Evolutionary conservation across 1,284 basidiomycete species (phyloP).

Genomic region (Amylostereum chailletii): DNA sequence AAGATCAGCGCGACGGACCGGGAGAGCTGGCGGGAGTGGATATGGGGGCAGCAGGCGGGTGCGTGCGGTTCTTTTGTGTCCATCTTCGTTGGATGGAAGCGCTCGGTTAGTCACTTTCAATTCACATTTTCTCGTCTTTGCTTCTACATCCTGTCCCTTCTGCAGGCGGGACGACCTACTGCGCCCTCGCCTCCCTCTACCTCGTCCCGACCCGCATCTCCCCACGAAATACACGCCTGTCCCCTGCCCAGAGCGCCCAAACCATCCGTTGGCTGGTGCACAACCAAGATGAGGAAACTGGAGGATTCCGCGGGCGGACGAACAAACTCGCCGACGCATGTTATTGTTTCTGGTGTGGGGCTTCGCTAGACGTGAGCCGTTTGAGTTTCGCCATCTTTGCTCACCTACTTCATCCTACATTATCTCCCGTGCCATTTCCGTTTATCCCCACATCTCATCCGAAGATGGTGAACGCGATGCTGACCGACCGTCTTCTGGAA

Average conservation of each 20-base stretch:
- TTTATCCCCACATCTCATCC: background rate
- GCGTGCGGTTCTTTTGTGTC: conserved; percentile 14
- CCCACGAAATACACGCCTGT: conserved; percentile 23
- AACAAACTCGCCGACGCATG: conserved; percentile 85
- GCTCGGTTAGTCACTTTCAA: conserved; percentile 46
- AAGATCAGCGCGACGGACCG: conserved; percentile 43
- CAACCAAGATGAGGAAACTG: conserved; percentile 49
- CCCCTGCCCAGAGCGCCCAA: conserved; percentile 33
- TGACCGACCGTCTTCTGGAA: background rate
- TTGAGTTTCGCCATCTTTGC: background rate
- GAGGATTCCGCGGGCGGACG: conserved; percentile 82
- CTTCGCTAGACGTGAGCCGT: conserved; percentile 55
- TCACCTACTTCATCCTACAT: background rate
- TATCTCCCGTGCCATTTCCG: background rate
- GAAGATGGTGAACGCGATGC: no score
- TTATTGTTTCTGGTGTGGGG: conserved; percentile 93
- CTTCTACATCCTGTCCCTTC: background rate
- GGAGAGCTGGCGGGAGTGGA: conserved; percentile 71
- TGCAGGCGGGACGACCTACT: conserved; percentile 89
- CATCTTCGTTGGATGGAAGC: conserved; percentile 43
- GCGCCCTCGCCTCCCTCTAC: conserved; percentile 70
- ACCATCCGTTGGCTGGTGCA: conserved; percentile 74
- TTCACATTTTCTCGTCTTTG: background rate
- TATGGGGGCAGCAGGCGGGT: conserved; percentile 80
- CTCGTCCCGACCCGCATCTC: conserved; percentile 33